Evolutionary conservation across 2,329 filamentous ascomycete species (phyloP).

Genomic region (Phialocephala subalpina): DNA sequence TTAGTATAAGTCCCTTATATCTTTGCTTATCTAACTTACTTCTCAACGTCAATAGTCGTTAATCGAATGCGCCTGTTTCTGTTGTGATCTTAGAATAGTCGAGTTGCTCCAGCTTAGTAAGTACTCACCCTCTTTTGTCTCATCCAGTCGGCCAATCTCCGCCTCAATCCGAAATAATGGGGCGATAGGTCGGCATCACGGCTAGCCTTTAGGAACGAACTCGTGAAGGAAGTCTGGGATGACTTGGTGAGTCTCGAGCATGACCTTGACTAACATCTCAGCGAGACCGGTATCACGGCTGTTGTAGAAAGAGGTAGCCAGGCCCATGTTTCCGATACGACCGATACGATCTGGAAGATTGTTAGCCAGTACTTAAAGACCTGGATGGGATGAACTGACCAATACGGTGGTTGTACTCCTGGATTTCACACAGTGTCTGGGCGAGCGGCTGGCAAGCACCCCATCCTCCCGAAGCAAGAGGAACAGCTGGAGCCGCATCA

Average conservation of each 20-base stretch:
- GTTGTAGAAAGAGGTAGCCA: constrained; percentile 90
- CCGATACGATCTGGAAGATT: constrained; percentile 78
- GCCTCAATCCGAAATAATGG: constrained; percentile 41
- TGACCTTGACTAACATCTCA: constrained; percentile 77
- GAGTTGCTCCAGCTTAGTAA: constrained; percentile 37
- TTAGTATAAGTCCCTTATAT: constrained; percentile 2
- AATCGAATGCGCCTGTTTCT: constrained; percentile 39
- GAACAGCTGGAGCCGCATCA: constrained; percentile 18
- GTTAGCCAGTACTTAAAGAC: constrained; percentile 20
- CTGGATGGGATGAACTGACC: constrained; percentile 59
- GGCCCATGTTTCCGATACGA: constrained; percentile 86
- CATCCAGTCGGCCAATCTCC: constrained; percentile 35
- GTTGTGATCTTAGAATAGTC: constrained; percentile 33
- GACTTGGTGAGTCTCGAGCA: constrained; percentile 80
- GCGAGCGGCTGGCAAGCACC: neutral
- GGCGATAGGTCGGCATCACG: too few species aligned
- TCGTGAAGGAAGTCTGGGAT: constrained; percentile 83
- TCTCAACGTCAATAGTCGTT: constrained; percentile 39
- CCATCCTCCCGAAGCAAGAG: constrained; percentile 13
- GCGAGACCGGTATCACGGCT: constrained; percentile 78
- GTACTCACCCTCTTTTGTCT: constrained; percentile 30
- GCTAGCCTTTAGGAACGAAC: constrained; percentile 64
- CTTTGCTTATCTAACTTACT: constrained; percentile 23
- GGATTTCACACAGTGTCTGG: constrained; percentile 69
- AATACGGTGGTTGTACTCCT: constrained; percentile 94